Conservation (phyloP, 2,329 filamentous ascomycete genomes). For the Cladophialophora immunda region DNA sequence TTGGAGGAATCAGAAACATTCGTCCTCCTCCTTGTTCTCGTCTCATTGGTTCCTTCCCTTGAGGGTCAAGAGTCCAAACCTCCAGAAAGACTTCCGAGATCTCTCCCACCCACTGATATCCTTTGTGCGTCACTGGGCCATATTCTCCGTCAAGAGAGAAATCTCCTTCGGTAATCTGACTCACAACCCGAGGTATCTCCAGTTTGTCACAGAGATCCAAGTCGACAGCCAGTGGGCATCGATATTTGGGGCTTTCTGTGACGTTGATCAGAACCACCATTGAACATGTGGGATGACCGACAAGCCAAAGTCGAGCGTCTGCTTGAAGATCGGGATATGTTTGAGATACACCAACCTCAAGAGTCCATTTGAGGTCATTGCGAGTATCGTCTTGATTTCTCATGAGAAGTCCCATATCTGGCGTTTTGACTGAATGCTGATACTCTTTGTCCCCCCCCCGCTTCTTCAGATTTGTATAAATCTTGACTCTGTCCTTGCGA, state of each 20-base stretch:
- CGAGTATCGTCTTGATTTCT: constrained; percentile 6
- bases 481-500: constrained; percentile 1
- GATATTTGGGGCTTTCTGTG: constrained; percentile 7
- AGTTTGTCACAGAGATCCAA: constrained; percentile 11
- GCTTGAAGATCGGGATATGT: constrained; percentile 12
- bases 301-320: constrained; percentile 11
- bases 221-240: constrained; percentile 11
- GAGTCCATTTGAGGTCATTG: constrained; percentile 14
- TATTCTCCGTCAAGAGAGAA: constrained; percentile 21
- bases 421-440: neutral
- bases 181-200: neutral
- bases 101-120: constrained; percentile 19
- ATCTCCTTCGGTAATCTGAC: neutral
- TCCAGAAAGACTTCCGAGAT: constrained; percentile 24
- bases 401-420: constrained; percentile 17
- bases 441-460: neutral
- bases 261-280: constrained; percentile 11
- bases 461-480: neutral
- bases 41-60: neutral
- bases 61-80: constrained; percentile 15
- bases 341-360: constrained; percentile 21
- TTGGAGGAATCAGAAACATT: constrained; percentile 2
- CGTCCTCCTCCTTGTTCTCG: constrained; percentile 8
- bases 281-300: constrained; percentile 10
- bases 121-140: constrained; percentile 16